Evolutionary conservation across 2,329 filamentous ascomycete species (phyloP), one percentile per base, ranked within the genome.

Genomic region (Fusarium ambrosium): DNA sequence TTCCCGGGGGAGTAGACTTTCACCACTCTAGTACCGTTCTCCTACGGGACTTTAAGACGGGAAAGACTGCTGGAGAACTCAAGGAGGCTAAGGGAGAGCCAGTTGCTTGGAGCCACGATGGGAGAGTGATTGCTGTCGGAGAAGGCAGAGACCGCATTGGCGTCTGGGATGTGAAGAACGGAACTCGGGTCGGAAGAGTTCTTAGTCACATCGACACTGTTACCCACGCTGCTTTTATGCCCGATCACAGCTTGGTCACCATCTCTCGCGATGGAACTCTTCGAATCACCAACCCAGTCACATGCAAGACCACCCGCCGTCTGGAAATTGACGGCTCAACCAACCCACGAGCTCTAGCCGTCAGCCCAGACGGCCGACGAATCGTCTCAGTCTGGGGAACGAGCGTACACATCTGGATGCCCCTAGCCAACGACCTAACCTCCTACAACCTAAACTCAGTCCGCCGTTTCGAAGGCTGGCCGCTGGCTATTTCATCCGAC

Each of bases 381-480:
- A 77, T 86, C 22, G 77, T 82, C 22, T 84, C 81, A 34, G 76
- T 86, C 62, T 86, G 84, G 84, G 83, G 82, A 59, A 69, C 80
- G 1, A 80, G 78, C 9, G 81, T 86, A 14, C 80, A 84, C 73
- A 65, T 82, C 51, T 86, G 85, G 85, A 65, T 80, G 55, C 80
- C 84, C 0, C 67, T 73, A 4, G 74, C 72, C 9, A 81, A 81
- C 58, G 74, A 80, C 62, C 37, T 85, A 56, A 80, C 81, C 1
- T 82, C 79, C 4, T 86, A 84, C 73, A 79, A 80, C 63, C 77
- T 86, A 39, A 77, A 80, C 64, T 68, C 78, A 4, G 78, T 81
- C n/a, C 78, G 84, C 20, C 45, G 55, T 55, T 69, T 45, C 16
- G 85, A 86, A 68, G 84, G 84, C 29, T 86, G 84, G 83, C 84